Evolutionary conservation across 2,329 filamentous ascomycete species (phyloP), one percentile per base, ranked within the genome.

Genomic region (Beauveria caledonica): DNA sequence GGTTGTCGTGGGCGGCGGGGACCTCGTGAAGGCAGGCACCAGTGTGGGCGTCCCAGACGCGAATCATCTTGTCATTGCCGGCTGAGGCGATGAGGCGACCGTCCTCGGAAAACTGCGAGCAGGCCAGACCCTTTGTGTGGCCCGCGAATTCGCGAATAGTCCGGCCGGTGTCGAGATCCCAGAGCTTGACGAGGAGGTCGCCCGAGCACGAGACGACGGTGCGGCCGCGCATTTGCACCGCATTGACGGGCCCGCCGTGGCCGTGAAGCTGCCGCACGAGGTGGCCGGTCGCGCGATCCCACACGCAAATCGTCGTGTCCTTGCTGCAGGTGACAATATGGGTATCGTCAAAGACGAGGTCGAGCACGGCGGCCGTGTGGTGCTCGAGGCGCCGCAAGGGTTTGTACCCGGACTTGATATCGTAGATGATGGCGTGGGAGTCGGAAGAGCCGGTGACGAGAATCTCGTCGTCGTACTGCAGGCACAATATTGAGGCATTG

Each of bases 261-360:
- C 93, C 94, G 40, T 84, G 83, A 53, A 99, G 82, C 68, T 90
- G 88, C 68, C 89, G 90, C 52, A 96, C 74, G 51, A 95, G 79
- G 10, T 78, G 76, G 40, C 91, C 90, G 0, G 90, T 94, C 60
- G 83, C 77, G 50, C 94, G 89, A 69, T 96, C 90, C 93, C 93
- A 97, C 25, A 99, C 86, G 70, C 92, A 95, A 70, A 99, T 96
- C 64, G 84, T 92, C 45, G 88, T 86, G 74, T 99, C 94, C 75
- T 99, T 99, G 71, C 91, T 96, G 78, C 94, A 99, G 5, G 93
- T 97, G 55, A 97, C 88, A 68, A 99, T 97, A 74, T 96, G 88
- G 67, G 88, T 87, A 64, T 91, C 85, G 71, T 99, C 92, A 65
- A 99, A 93, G 65, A 91, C 93, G 10, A 99, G 86, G 71, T 99